These are phyloP conservation scores for Dalbergia cochinchinensis DNA, from an alignment of 306 rosid genomes.

Conservation along the genomic window DNA sequence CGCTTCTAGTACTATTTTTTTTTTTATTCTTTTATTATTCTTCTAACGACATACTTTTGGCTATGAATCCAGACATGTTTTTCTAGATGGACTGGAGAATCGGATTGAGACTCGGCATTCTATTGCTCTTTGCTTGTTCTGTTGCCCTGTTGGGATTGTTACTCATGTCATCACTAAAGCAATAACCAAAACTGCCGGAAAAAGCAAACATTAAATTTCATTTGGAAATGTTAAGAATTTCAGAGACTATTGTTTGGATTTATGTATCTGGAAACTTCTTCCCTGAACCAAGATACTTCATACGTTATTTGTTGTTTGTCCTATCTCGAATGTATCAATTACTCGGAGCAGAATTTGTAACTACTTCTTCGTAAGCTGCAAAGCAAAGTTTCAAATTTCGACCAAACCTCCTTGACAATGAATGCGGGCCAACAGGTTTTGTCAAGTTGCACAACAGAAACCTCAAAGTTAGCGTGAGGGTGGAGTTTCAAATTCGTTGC, in stretches of 20 bases:
- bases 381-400: conserved; percentile 39
- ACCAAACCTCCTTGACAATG: conserved; percentile 40
- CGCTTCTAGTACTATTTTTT: neutral
- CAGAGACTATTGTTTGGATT: conserved; percentile 11
- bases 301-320: conserved; percentile 3
- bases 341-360: conserved; percentile 1
- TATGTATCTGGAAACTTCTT: conserved; percentile 14
- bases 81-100: conserved; percentile 75
- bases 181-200: conserved; percentile 44
- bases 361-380: conserved; percentile 45
- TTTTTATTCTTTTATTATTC: conserved; percentile 19
- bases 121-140: conserved; percentile 78
- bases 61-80: conserved; percentile 72
- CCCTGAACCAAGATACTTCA: conserved; percentile 26
- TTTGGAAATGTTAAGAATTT: conserved; percentile 8
- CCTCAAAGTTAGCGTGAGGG: neutral
- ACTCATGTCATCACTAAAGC: conserved; percentile 79
- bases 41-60: conserved; percentile 4
- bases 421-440: conserved; percentile 44
- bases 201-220: conserved; percentile 21
- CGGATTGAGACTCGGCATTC: conserved; percentile 89
- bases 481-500: too few relatives aligned
- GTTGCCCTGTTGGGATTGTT: conserved; percentile 85
- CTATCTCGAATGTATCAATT: conserved; percentile 2
- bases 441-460: conserved; percentile 47